Percentiles rank a stretch among this genome's conserved stretches.
Conservation (phyloP, 768 basidiomycete genomes). For the Serpula lacrymans region DNA sequence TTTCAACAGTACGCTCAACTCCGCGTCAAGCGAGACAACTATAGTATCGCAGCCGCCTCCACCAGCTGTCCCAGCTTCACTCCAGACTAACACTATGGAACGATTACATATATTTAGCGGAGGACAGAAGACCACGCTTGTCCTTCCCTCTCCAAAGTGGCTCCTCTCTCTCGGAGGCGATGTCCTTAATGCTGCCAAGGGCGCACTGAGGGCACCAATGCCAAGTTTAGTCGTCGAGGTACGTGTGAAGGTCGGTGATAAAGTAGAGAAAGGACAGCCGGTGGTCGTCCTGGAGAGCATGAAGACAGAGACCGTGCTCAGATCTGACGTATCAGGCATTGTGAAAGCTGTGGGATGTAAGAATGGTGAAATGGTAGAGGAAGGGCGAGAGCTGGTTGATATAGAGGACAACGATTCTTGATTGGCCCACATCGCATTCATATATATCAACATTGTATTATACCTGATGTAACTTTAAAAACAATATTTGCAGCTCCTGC, state of each 20-base stretch:
- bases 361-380: slow-evolving; percentile 91
- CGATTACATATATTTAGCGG: slow-evolving; percentile 72
- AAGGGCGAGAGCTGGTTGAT: slow-evolving; percentile 75
- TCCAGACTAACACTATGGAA: slow-evolving; percentile 57
- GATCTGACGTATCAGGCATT: slow-evolving; percentile 64
- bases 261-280: slow-evolving; percentile 75
- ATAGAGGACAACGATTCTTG: slow-evolving; percentile 52
- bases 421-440: too few species aligned
- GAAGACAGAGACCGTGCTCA: slow-evolving; percentile 93
- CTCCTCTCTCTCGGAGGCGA: slow-evolving; percentile 63
- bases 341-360: slow-evolving; percentile 71
- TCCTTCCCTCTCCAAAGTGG: slow-evolving; percentile 71
- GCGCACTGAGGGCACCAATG: slow-evolving; percentile 80
- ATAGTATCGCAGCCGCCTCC: slow-evolving; percentile 69
- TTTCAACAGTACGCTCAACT: slow-evolving; percentile 51
- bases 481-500: too few species aligned
- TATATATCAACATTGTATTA: too few species aligned
- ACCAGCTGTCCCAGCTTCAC: slow-evolving; percentile 49
- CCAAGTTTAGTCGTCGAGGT: slow-evolving; percentile 93
- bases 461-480: too few species aligned
- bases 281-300: slow-evolving; percentile 90
- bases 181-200: slow-evolving; percentile 49
- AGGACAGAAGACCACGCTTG: slow-evolving; percentile 61
- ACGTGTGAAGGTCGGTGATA: slow-evolving; percentile 70
- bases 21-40: slow-evolving; percentile 53